Conservation (phyloP, 177 flowering plant genomes). For the Telopea speciosissima region DNA sequence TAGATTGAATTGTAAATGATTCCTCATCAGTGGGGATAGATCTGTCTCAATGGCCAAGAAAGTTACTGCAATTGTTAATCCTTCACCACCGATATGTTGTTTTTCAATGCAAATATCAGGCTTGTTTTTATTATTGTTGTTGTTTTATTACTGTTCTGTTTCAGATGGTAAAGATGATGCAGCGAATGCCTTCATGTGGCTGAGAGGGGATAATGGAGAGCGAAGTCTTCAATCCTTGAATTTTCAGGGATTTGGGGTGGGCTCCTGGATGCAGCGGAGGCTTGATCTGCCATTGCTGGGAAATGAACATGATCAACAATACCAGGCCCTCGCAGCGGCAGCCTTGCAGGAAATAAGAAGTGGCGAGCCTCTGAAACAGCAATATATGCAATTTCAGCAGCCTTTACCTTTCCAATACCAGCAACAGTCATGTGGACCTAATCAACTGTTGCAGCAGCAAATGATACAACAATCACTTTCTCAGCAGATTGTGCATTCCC, state of each 20-base stretch:
- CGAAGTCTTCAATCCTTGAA: constrained; percentile 51
- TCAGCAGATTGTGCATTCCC: constrained; percentile 39
- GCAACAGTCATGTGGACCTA: constrained; percentile 44
- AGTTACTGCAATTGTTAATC: no score
- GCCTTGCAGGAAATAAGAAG: constrained; percentile 55
- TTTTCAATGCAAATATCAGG: no score
- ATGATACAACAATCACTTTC: constrained; percentile 36
- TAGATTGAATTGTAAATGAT: background rate
- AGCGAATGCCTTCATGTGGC: constrained; percentile 51
- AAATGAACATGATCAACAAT: constrained; percentile 52
- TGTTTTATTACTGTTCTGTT: background rate
- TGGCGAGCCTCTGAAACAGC: constrained; percentile 56
- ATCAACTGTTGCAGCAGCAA: constrained; percentile 36
- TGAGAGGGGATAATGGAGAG: constrained; percentile 54
- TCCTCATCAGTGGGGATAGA: background rate
- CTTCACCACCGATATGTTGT: no score
- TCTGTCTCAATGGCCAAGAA: background rate
- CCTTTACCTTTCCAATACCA: constrained; percentile 46
- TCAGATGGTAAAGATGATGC: constrained; percentile 46
- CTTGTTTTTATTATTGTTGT: no score
- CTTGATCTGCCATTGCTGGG: constrained; percentile 43
- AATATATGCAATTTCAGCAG: constrained; percentile 57
- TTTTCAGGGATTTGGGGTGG: constrained; percentile 44
- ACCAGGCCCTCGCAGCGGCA: constrained; percentile 61
- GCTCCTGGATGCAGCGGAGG: constrained; percentile 73